phyloP scores from a whole-genome alignment of 2,329 filamentous ascomycete genomes.

The Didymella glomerata region DNA sequence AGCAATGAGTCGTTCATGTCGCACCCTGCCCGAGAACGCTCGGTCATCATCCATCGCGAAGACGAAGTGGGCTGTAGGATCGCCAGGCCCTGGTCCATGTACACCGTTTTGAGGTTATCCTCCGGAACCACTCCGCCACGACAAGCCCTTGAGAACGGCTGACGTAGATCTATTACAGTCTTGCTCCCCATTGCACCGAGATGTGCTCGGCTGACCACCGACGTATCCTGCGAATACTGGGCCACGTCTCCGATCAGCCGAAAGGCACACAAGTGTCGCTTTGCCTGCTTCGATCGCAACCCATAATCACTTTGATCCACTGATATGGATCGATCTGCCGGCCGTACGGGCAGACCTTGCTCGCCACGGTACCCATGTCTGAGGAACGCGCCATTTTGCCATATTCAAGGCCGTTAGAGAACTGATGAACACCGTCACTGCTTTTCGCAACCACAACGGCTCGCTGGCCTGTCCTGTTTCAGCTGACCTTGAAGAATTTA shows the following conservation, averaged over 20 bases:
- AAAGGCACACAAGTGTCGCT: constrained; percentile 29
- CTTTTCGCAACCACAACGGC: constrained; percentile 17
- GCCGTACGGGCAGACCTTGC: constrained; percentile 24
- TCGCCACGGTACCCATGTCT: constrained; percentile 31
- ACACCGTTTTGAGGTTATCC: constrained; percentile 42
- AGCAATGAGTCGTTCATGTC: constrained; percentile 5
- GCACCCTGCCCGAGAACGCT: constrained; percentile 18
- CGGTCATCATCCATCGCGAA: constrained; percentile 21
- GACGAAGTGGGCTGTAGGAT: constrained; percentile 25
- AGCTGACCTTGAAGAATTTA: constrained; percentile 16
- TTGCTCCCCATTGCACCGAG: constrained; percentile 34
- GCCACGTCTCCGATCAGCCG: constrained; percentile 51
- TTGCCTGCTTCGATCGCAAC: constrained; percentile 24
- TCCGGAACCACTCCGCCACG: constrained; percentile 44
- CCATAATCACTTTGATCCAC: constrained; percentile 12
- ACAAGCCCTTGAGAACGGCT: constrained; percentile 42
- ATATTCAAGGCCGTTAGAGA: constrained; percentile 12
- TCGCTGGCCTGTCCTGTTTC: constrained; percentile 29
- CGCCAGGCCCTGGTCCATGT: constrained; percentile 37
- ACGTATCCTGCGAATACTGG: constrained; percentile 30
- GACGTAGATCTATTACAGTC: constrained; percentile 47
- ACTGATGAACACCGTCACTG: constrained; percentile 12
- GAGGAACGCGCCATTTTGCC: constrained; percentile 12
- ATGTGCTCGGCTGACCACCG: constrained; percentile 42
- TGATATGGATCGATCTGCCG: constrained; percentile 34